phyloP scores from a whole-genome alignment of 345 rosid genomes.

The Adansonia digitata region DNA sequence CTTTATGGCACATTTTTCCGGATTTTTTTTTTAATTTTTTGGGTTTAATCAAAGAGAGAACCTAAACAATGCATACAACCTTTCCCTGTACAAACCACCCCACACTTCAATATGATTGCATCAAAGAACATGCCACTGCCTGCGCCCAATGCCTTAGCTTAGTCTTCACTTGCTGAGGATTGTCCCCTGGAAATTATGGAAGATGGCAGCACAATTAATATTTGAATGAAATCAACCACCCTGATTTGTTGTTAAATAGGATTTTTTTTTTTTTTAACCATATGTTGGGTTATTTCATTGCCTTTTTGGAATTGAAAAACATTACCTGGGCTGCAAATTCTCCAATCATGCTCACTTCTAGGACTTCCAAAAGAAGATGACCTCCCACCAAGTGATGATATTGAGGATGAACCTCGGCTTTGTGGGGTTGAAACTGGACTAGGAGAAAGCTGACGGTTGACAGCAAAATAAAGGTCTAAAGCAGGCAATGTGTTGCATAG shows the following conservation, averaged over 20 bases:
- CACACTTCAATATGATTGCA: conserved; percentile 34
- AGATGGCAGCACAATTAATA: not conserved
- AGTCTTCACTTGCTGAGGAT: conserved; percentile 63
- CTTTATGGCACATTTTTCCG: not conserved
- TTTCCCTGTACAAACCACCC: not conserved
- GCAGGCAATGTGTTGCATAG: conserved; percentile 79
- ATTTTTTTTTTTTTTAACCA: too few relatives aligned
- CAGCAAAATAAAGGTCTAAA: conserved; percentile 84
- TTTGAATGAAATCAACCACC: not conserved
- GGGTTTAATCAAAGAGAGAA: not conserved
- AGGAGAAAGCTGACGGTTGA: conserved; percentile 66
- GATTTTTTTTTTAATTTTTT: too few relatives aligned
- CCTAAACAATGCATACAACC: not conserved
- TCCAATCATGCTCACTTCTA: conserved; percentile 44
- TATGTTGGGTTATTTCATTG: too few relatives aligned
- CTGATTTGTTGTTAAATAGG: too few relatives aligned
- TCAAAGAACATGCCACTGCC: conserved; percentile 88
- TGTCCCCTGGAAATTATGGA: conserved; percentile 14
- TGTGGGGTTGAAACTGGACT: conserved; percentile 71
- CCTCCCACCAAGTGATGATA: conserved; percentile 34
- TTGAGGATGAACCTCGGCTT: conserved; percentile 29
- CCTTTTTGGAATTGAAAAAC: not conserved
- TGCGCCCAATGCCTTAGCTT: conserved; percentile 96
- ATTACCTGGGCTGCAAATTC: conserved; percentile 74
- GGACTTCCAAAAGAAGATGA: conserved; percentile 76